Conservation (phyloP, 768 basidiomycete genomes). For the Leccinum subgranulosum region DNA sequence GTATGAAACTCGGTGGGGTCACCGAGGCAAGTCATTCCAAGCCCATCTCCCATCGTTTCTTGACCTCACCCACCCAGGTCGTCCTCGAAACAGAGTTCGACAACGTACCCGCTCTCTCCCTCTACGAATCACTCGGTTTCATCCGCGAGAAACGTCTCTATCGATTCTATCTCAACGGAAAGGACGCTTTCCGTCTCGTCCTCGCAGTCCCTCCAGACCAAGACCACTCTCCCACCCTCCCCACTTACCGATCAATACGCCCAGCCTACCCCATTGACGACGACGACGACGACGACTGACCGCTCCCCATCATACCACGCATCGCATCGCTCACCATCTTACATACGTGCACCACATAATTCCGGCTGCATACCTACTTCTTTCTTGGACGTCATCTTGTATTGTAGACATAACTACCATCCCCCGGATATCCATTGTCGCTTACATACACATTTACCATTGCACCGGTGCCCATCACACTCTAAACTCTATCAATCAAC, state of each 20-base stretch:
- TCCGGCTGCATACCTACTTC: conserved; percentile 1
- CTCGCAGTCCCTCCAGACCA: conserved; percentile 50
- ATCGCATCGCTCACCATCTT: conserved; percentile 7
- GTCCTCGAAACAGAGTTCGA: conserved; percentile 96
- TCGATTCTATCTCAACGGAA: conserved; percentile 96
- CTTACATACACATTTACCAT: no score
- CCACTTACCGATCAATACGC: conserved; percentile 14
- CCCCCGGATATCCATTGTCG: neutral
- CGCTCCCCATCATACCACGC: conserved; percentile 13
- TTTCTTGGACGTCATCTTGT: conserved; percentile 1
- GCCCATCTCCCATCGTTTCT: neutral
- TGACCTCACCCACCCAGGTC: conserved; percentile 47
- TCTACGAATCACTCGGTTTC: conserved; percentile 93
- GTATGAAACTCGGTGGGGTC: conserved; percentile 79
- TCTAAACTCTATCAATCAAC: conserved; percentile 2
- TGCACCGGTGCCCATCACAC: neutral
- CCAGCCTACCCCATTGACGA: conserved; percentile 23
- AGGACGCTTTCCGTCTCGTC: conserved; percentile 88
- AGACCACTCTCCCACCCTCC: conserved; percentile 15
- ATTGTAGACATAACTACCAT: conserved; percentile 10
- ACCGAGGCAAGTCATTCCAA: conserved; percentile 66
- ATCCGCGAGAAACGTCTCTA: conserved; percentile 92
- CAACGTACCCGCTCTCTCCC: conserved; percentile 79
- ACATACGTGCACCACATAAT: conserved; percentile 13
- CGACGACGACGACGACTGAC: conserved; percentile 25